Conservation (phyloP, 441 rosid genomes). For the Omphalea diandra region DNA sequence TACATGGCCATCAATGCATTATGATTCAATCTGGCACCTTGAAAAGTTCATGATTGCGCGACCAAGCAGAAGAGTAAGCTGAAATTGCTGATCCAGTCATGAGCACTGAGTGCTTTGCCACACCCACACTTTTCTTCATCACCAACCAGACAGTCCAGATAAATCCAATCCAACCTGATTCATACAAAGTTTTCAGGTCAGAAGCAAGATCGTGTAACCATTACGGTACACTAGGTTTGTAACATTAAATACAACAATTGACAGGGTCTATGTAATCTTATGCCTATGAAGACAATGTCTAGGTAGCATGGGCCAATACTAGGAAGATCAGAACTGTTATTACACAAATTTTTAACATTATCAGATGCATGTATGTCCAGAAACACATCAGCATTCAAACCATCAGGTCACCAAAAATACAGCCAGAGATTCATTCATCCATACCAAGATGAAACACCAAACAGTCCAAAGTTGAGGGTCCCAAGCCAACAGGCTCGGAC, state of each 20-base stretch:
- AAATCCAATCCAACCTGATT: constrained; percentile 90
- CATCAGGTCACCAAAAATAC: not conserved
- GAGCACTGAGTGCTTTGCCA: constrained; percentile 61
- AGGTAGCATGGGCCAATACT: not conserved
- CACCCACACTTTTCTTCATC: constrained; percentile 50
- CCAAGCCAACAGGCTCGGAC: not conserved
- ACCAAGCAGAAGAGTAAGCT: constrained; percentile 44
- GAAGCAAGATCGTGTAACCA: not conserved
- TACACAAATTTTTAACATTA: not conserved
- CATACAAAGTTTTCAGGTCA: constrained; percentile 15
- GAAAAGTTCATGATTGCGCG: constrained; percentile 19
- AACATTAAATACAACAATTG: not conserved
- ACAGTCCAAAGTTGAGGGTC: not conserved
- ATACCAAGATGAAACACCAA: not conserved
- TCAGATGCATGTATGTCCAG: not conserved
- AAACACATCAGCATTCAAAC: not conserved
- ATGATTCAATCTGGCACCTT: constrained; percentile 29
- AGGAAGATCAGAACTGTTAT: not conserved
- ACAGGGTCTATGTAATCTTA: not conserved
- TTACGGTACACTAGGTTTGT: not conserved
- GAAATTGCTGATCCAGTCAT: constrained; percentile 62
- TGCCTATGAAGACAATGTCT: not conserved
- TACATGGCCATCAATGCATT: not conserved
- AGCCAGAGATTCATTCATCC: not conserved
- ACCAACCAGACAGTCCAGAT: constrained; percentile 73